Evolutionary conservation across 2,329 filamentous ascomycete genomes (phyloP).

Genomic region (Cordyceps farinosa): DNA sequence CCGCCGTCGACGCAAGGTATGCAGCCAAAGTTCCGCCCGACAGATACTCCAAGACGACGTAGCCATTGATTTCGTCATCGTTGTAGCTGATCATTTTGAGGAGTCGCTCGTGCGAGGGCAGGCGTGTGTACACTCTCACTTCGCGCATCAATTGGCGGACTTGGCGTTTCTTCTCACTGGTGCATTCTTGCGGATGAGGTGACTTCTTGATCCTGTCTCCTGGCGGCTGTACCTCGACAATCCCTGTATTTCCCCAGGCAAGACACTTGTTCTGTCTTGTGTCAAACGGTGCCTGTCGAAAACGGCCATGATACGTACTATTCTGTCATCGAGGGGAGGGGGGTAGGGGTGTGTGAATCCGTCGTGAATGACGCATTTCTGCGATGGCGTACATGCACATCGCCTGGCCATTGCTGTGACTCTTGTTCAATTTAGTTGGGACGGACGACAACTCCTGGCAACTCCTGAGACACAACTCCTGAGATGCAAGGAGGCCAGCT

Average conservation of each 20-base stretch:
- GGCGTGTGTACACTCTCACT: not conserved
- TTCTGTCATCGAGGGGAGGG: not conserved
- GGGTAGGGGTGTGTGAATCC: not conserved
- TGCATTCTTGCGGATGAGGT: not conserved
- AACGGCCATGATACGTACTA: no score
- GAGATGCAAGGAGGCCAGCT: no score
- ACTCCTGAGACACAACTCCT: no score
- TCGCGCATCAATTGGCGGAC: not conserved
- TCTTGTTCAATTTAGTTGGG: no score
- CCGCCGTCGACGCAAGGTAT: not conserved
- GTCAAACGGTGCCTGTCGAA: no score
- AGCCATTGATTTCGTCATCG: not conserved
- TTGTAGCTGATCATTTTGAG: not conserved
- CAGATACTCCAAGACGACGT: not conserved
- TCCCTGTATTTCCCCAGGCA: no score
- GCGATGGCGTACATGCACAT: not conserved
- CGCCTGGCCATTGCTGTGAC: not conserved
- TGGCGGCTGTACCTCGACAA: not conserved
- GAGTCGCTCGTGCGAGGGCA: not conserved
- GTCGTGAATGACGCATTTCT: not conserved
- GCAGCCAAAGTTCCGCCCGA: not conserved
- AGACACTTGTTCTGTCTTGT: no score
- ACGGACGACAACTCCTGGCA: no score
- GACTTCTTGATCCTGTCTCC: not conserved
- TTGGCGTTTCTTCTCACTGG: not conserved